Evolutionary conservation across 2,329 filamentous ascomycete species (phyloP).

Genomic region (Clarireedia monteithiana): DNA sequence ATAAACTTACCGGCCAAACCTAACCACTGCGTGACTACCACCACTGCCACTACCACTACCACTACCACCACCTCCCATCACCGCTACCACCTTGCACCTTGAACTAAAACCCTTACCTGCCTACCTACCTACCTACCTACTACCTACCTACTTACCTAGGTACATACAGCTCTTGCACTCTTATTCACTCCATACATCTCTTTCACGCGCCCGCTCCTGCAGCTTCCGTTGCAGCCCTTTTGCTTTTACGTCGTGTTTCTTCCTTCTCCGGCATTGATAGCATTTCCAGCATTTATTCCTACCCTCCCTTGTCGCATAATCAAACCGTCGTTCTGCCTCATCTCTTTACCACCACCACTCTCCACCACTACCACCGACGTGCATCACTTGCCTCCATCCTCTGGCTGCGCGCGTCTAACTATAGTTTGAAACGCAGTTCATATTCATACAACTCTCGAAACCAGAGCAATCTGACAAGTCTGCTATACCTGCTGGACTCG

Average conservation of each 20-base stretch:
- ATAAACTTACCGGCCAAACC: neutral
- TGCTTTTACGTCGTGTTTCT: conserved; percentile 2
- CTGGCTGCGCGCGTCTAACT: conserved; percentile 20
- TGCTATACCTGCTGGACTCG: conserved; percentile 15
- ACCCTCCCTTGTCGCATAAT: conserved; percentile 4
- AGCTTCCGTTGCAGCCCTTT: conserved; percentile 7
- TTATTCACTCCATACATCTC: neutral
- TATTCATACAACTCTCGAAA: conserved; percentile 18
- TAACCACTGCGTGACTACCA: neutral
- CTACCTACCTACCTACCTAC: conserved; percentile 7
- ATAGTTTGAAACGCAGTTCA: conserved; percentile 1
- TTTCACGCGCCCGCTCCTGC: conserved; percentile 1
- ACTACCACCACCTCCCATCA: conserved; percentile 2
- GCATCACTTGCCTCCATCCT: conserved; percentile 19
- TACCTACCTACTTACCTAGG: neutral
- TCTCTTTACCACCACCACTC: neutral
- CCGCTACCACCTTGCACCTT: neutral
- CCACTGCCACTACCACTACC: neutral
- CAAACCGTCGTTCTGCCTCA: conserved; percentile 6
- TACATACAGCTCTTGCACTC: conserved; percentile 8
- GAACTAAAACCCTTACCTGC: neutral
- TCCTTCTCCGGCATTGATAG: conserved; percentile 5
- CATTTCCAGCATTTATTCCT: conserved; percentile 11
- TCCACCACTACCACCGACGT: conserved; percentile 4
- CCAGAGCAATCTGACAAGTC: conserved; percentile 10